Evolutionary conservation across 2,329 filamentous ascomycete genomes (phyloP).

Genomic region (Neonectria magnoliae): DNA sequence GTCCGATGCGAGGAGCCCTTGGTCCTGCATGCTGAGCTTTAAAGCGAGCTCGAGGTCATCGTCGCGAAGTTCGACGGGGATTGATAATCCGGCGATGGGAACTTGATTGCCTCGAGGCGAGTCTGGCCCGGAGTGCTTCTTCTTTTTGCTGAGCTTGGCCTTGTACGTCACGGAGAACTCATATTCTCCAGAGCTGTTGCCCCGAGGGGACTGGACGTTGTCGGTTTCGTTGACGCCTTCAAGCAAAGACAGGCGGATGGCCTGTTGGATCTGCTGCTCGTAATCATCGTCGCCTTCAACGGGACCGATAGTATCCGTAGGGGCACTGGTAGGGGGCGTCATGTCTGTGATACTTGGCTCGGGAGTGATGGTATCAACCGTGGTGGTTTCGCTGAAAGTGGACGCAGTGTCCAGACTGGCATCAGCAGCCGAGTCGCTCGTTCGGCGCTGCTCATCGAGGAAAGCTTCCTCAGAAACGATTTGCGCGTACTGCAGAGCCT

Average conservation of each 20-base stretch:
- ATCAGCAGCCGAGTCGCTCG: slow-evolving; percentile 62
- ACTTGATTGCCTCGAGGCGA: slow-evolving; percentile 52
- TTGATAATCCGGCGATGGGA: slow-evolving; percentile 41
- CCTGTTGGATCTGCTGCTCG: slow-evolving; percentile 70
- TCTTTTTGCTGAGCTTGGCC: slow-evolving; percentile 52
- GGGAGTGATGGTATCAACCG: slow-evolving; percentile 61
- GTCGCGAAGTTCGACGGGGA: slow-evolving; percentile 48
- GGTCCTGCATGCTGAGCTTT: slow-evolving; percentile 68
- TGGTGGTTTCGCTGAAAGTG: slow-evolving; percentile 53
- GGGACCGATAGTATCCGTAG: slow-evolving; percentile 23
- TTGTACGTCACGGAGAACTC: slow-evolving; percentile 63
- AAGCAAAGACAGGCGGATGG: slow-evolving; percentile 69
- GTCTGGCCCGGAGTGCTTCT: slow-evolving; percentile 47
- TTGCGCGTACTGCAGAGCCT: slow-evolving; percentile 71
- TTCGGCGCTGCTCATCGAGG: slow-evolving; percentile 66
- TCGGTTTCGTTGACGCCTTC: slow-evolving; percentile 61
- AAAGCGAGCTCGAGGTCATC: slow-evolving; percentile 70
- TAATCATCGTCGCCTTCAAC: slow-evolving; percentile 59
- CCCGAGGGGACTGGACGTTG: slow-evolving; percentile 55
- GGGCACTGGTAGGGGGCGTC: slow-evolving; percentile 41
- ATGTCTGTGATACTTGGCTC: slow-evolving; percentile 62
- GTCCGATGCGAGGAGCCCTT: slow-evolving; percentile 43
- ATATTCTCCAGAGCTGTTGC: slow-evolving; percentile 58
- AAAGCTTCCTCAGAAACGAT: slow-evolving; percentile 73
- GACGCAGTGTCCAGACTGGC: slow-evolving; percentile 56